phyloP scores from a whole-genome alignment of 208 protist genomes.

The Acanthamoeba lugdunensis region DNA sequence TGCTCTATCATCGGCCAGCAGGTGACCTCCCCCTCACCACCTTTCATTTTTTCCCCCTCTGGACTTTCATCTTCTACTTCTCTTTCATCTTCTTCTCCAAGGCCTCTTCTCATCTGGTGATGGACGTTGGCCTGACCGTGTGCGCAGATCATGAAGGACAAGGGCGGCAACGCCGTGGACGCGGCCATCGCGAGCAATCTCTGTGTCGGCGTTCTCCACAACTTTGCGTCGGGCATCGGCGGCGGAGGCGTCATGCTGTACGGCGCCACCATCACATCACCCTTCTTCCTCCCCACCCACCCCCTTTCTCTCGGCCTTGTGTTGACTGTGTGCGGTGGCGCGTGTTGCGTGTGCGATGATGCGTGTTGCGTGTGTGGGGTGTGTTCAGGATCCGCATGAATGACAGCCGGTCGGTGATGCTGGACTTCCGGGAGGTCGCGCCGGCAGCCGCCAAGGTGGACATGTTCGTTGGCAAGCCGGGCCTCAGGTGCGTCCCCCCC shows the following conservation, averaged over 20 bases:
- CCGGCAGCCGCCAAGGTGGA: constrained; percentile 21
- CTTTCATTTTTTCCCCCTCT: too few relatives aligned
- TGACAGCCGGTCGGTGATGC: constrained; percentile 58
- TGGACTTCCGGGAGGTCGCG: constrained; percentile 77
- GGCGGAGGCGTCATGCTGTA: constrained; percentile 79
- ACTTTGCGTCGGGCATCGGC: constrained; percentile 80
- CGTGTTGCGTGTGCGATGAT: too few relatives aligned
- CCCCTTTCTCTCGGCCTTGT: not conserved
- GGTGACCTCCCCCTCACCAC: not conserved
- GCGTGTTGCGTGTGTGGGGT: too few relatives aligned
- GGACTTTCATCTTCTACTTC: not conserved
- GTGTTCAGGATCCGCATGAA: not conserved
- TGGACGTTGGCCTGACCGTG: too few relatives aligned
- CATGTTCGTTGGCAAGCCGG: constrained; percentile 74
- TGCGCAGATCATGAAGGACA: constrained; percentile 29
- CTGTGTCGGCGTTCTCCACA: constrained; percentile 78
- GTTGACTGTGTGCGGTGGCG: not conserved
- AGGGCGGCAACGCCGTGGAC: constrained; percentile 82
- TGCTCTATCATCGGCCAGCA: constrained; percentile 21
- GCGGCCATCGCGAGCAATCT: constrained; percentile 76
- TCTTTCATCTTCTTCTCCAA: not conserved
- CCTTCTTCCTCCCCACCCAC: not conserved
- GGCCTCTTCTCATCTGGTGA: not conserved
- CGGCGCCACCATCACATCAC: too few relatives aligned
- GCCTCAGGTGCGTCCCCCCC: not conserved